A percentile compares a stretch with the other conserved stretches of the same genome.
phyloP scores from a whole-genome alignment of 768 basidiomycete species.

The Collybiopsis luxurians region DNA sequence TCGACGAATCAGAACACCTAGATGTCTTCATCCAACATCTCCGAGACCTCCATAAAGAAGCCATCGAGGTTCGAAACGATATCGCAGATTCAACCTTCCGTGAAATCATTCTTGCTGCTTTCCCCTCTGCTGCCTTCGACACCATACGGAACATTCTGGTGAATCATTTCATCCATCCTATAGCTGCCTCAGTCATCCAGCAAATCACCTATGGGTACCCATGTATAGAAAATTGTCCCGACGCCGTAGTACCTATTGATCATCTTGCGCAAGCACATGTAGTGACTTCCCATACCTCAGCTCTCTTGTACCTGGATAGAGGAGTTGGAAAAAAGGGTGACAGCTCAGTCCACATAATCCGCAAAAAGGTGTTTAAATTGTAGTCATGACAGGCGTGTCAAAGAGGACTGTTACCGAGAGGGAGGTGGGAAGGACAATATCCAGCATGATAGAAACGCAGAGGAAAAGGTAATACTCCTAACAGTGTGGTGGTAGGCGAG shows the following conservation, averaged over 20 bases:
- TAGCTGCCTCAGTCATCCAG: not conserved
- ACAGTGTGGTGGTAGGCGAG: not conserved
- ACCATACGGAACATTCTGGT: not conserved
- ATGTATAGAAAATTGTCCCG: not conserved
- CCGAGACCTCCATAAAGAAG: not conserved
- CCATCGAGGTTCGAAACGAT: not conserved
- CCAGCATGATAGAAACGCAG: conserved; percentile 12
- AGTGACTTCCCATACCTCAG: too few species aligned
- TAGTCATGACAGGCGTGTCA: conserved; percentile 9
- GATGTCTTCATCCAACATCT: not conserved
- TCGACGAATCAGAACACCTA: not conserved
- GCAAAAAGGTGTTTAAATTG: conserved; percentile 18
- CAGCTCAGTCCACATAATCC: too few species aligned
- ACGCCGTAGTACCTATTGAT: not conserved
- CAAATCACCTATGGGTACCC: not conserved
- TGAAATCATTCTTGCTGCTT: not conserved
- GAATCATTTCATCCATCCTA: not conserved
- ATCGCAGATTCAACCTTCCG: not conserved
- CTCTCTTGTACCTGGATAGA: not conserved
- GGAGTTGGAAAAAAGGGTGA: not conserved
- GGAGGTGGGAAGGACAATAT: conserved; percentile 26
- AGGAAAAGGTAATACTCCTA: not conserved
- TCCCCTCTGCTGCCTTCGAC: conserved; percentile 1
- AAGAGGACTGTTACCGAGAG: conserved; percentile 20
- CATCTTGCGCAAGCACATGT: not conserved